phyloP scores from a whole-genome alignment of 352 stramenopile genomes.

The Phytopythium cucurbitacearum region DNA sequence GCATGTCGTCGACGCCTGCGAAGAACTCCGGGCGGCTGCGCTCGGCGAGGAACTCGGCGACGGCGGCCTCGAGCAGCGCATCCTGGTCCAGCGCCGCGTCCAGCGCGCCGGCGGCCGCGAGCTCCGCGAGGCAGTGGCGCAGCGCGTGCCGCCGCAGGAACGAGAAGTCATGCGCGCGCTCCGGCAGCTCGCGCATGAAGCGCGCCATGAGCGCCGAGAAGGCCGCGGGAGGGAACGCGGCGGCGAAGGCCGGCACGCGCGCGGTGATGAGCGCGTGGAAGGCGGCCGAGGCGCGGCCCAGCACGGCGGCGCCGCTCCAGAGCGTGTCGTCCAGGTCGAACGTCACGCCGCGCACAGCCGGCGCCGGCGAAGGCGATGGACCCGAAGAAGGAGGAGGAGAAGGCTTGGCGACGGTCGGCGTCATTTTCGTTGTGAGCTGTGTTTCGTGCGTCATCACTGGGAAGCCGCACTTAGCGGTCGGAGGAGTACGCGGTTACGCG shows the following conservation, averaged over 20 bases:
- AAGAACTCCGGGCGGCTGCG: constrained; percentile 59
- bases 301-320: constrained; percentile 54
- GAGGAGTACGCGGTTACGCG: no score
- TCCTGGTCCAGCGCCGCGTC: constrained; percentile 1
- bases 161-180: constrained; percentile 61
- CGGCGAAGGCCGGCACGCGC: constrained; percentile 24
- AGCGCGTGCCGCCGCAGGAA: constrained; percentile 61
- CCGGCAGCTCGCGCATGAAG: constrained; percentile 38
- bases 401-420: neutral
- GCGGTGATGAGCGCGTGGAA: constrained; percentile 49
- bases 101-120: neutral
- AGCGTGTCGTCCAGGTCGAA: constrained; percentile 83
- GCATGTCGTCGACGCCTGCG: constrained; percentile 39
- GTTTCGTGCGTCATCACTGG: neutral
- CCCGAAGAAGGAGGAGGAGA: neutral
- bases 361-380: neutral
- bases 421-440: neutral
- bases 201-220: constrained; percentile 38
- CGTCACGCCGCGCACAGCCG: constrained; percentile 44
- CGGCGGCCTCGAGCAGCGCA: neutral
- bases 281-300: constrained; percentile 31
- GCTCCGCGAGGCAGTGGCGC: constrained; percentile 27
- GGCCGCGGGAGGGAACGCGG: constrained; percentile 31
- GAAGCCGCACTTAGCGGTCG: no score
- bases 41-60: constrained; percentile 29